Evolutionary conservation across 345 rosid genomes (phyloP).

Genomic region (Nasturtium officinale): DNA sequence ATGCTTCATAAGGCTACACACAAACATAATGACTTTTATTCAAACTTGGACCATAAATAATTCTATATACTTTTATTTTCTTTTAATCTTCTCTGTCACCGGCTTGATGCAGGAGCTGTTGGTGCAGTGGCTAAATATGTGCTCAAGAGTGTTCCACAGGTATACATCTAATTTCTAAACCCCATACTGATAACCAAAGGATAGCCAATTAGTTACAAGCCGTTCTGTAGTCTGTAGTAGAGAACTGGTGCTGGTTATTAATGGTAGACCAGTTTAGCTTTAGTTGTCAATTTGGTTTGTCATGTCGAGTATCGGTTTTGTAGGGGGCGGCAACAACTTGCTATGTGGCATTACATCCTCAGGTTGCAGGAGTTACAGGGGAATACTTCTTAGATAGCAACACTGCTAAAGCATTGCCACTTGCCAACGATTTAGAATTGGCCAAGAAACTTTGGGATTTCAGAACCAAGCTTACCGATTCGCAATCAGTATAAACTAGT

Average conservation of each 20-base stretch:
- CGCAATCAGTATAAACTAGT: slow-evolving; percentile 26
- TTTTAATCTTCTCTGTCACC: background rate
- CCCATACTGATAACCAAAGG: background rate
- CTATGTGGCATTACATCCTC: slow-evolving; percentile 69
- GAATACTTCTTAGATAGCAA: slow-evolving; percentile 59
- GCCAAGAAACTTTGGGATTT: slow-evolving; percentile 59
- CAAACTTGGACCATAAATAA: no score
- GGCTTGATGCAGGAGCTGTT: slow-evolving; percentile 37
- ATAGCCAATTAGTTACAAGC: background rate
- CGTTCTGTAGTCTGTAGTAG: background rate
- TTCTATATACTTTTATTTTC: no score
- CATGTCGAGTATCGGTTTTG: background rate
- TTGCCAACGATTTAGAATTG: slow-evolving; percentile 52
- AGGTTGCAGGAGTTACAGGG: slow-evolving; percentile 57
- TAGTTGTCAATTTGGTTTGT: background rate
- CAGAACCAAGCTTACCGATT: slow-evolving; percentile 43
- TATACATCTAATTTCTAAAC: slow-evolving; percentile 24
- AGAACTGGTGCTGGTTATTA: background rate
- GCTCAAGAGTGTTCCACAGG: slow-evolving; percentile 43
- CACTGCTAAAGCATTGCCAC: slow-evolving; percentile 46
- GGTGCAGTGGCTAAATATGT: slow-evolving; percentile 36
- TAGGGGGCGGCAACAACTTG: slow-evolving; percentile 84
- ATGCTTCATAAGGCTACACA: background rate
- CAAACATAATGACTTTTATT: no score
- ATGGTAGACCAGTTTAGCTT: background rate